phyloP scores from a whole-genome alignment of 106 monocot species.

The Hemerocallis citrina region DNA sequence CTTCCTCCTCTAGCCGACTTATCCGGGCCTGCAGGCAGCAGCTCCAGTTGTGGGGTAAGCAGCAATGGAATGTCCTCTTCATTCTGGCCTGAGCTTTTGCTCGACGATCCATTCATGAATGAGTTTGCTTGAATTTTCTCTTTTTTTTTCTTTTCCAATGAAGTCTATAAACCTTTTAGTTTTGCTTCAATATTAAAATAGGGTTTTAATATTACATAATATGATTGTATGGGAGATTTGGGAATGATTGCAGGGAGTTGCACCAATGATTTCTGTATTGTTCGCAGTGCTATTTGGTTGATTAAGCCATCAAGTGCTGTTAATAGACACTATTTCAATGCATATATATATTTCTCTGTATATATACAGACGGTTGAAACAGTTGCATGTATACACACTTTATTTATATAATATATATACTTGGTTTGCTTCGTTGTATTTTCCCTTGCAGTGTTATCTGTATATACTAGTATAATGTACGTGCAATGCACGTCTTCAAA shows the following conservation, averaged over 20 bases:
- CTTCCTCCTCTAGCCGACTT: slow-evolving; percentile 33
- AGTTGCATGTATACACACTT: neutral
- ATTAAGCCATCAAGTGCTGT: no score
- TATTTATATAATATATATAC: neutral
- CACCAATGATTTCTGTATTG: no score
- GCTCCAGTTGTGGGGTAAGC: slow-evolving; percentile 18
- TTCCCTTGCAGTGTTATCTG: no score
- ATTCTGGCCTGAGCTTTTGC: slow-evolving; percentile 30
- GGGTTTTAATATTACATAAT: neutral
- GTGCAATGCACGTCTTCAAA: no score
- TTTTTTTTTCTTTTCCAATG: slow-evolving; percentile 8
- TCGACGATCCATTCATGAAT: slow-evolving; percentile 32
- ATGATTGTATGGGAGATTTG: neutral
- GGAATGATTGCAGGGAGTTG: neutral
- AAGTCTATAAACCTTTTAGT: neutral
- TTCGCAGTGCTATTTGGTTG: no score
- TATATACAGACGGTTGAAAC: no score
- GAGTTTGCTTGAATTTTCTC: slow-evolving; percentile 24
- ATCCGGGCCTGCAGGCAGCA: slow-evolving; percentile 25
- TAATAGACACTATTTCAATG: no score
- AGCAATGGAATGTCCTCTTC: slow-evolving; percentile 1
- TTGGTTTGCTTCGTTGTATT: neutral
- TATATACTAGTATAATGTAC: no score
- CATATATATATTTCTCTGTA: no score
- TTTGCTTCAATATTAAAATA: neutral